phyloP scores from a whole-genome alignment of 176 grass and related monocot genomes.

The Avena eriantha region DNA sequence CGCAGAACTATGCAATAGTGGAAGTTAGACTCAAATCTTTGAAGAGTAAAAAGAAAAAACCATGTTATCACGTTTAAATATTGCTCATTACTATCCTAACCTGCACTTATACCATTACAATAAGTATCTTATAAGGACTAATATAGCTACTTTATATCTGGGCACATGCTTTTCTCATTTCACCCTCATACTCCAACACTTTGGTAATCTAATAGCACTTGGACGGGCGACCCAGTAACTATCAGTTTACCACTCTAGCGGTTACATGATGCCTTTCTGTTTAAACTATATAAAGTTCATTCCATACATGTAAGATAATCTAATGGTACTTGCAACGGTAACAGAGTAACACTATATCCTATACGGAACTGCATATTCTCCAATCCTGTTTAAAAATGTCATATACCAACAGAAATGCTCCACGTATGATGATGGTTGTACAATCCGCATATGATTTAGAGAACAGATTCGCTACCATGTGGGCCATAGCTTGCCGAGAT shows the following conservation, averaged over 20 bases:
- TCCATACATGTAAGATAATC: not conserved
- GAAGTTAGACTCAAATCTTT: constrained; percentile 16
- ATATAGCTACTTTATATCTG: not conserved
- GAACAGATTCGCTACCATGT: not conserved
- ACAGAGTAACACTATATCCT: constrained; percentile 4
- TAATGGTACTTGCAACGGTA: constrained; percentile 5
- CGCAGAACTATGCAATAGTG: constrained; percentile 27
- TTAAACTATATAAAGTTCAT: constrained; percentile 7
- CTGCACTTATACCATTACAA: constrained; percentile 15
- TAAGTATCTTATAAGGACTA: constrained; percentile 10
- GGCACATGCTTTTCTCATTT: constrained; percentile 15
- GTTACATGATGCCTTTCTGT: not conserved
- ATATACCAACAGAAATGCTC: constrained; percentile 6
- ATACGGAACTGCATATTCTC: constrained; percentile 1
- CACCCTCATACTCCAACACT: constrained; percentile 11
- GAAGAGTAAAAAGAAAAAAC: not conserved
- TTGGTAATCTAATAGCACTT: not conserved
- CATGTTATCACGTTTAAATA: not conserved
- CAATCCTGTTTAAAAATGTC: not conserved
- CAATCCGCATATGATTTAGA: not conserved
- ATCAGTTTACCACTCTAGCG: not conserved
- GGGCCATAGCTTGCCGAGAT: not conserved
- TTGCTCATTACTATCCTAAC: not conserved
- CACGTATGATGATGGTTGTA: not conserved
- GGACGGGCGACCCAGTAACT: constrained; percentile 3